These are phyloP conservation scores for Zymoseptoria ardabiliae DNA, from an alignment of 2,329 filamentous ascomycete genomes.

Conservation along the genomic window DNA sequence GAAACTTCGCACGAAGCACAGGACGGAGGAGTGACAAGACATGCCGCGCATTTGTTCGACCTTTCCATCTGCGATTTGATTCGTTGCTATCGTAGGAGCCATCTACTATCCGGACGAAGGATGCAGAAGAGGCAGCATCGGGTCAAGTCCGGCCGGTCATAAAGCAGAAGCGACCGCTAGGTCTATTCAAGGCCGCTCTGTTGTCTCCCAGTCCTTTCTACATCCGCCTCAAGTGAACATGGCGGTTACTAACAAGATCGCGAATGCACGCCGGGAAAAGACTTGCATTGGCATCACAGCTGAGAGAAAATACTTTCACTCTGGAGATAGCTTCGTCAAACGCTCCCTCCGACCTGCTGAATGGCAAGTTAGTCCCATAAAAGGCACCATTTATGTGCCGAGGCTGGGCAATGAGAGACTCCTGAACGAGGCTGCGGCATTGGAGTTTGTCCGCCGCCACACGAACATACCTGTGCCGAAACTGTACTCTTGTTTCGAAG, in stretches of 20 bases:
- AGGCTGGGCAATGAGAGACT: neutral
- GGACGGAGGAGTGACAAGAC: too few relatives aligned
- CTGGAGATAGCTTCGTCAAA: neutral
- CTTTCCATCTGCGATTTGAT: too few relatives aligned
- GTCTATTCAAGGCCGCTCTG: too few relatives aligned
- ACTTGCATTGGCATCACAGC: neutral
- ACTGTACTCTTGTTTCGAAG: slow-evolving; percentile 1
- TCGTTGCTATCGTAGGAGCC: too few relatives aligned
- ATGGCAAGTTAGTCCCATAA: neutral
- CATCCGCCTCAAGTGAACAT: too few relatives aligned
- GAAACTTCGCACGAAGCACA: too few relatives aligned
- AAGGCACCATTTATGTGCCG: neutral
- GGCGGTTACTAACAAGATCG: neutral
- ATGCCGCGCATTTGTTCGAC: too few relatives aligned
- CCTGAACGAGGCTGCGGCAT: neutral
- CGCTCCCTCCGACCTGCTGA: neutral
- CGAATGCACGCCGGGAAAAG: neutral
- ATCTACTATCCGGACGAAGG: too few relatives aligned
- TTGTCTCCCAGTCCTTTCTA: too few relatives aligned
- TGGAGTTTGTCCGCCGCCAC: neutral
- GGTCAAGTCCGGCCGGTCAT: too few relatives aligned
- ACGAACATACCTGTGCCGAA: slow-evolving; percentile 1
- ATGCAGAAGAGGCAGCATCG: too few relatives aligned
- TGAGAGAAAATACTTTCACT: neutral
- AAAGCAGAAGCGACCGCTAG: too few relatives aligned